Evolutionary conservation across 345 rosid genomes (phyloP), one percentile per base, ranked within the genome.

Genomic region (Salix exigua): DNA sequence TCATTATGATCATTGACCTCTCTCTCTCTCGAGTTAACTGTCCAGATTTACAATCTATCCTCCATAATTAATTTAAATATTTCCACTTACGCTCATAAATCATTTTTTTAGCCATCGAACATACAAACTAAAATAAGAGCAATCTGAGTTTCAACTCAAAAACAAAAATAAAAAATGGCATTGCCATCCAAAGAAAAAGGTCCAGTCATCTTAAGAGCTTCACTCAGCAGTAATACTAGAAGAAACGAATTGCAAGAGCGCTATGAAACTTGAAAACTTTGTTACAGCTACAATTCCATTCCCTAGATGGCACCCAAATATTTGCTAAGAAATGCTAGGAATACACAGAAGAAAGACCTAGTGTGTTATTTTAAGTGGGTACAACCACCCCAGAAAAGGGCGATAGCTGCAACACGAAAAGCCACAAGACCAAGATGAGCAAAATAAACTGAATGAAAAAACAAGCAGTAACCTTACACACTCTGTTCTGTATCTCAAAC

Each of bases 391-490:
- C 77, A 0, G 82, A 63, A 66, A 70, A 82, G 75, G 90, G 80
- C 35, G 85, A 79, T 53, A 86, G 72, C 82, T 83, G 86, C 77
- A 58, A 77, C 78, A 77, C 73, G 72, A 84, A 68, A 40, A 86
- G 68, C 82, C 87, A 79, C 70, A 86, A 78, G 68, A 87, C 89
- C 70, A 86, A 79, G 61, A 82, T 64, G 69, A 93, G 80, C 72
- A 92, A 86, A 30, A 88, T 70, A 79, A 93, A 53, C 88, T 90
- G 95, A 46, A 88, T 76, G 38, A 87, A 68, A 77, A 91, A 83
- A 77, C 88, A 89, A 12, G 77, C 76, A 42, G 88, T 79, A 51
- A 80, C 83, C 84, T 87, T 89, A 44, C 78, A 75, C 7, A 78
- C 87, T 72, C 86, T 78, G 77, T 74, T 85, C 89, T 84, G 92